These are phyloP conservation scores for Hypoxylon sp. DNA, from an alignment of 2,329 filamentous ascomycete genomes.

Conservation along the genomic window DNA sequence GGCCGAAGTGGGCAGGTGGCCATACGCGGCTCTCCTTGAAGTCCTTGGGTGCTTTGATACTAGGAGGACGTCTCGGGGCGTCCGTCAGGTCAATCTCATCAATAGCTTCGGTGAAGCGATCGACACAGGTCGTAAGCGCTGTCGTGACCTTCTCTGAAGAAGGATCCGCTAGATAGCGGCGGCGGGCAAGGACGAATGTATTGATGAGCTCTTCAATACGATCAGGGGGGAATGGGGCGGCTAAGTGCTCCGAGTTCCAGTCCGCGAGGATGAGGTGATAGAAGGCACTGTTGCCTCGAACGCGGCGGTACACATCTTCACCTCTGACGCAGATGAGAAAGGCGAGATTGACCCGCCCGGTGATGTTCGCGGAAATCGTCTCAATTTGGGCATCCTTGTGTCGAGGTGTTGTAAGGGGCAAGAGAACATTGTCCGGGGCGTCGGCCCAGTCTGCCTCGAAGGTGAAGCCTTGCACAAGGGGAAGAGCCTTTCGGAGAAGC, in stretches of 20 bases:
- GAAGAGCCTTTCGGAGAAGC: constrained; percentile 3
- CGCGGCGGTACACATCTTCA: constrained; percentile 42
- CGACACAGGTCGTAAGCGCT: constrained; percentile 16
- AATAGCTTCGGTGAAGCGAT: constrained; percentile 23
- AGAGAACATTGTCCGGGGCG: constrained; percentile 6
- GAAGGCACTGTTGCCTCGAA: constrained; percentile 35
- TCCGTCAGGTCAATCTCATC: constrained; percentile 18
- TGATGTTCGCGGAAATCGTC: not conserved
- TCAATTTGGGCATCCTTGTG: not conserved
- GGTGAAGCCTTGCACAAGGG: constrained; percentile 11
- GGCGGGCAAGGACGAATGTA: constrained; percentile 34
- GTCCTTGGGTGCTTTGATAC: constrained; percentile 7
- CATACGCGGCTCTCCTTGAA: constrained; percentile 10
- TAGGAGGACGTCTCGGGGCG: not conserved
- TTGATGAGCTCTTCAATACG: constrained; percentile 25
- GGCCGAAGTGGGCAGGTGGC: constrained; percentile 35
- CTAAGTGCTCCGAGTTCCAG: constrained; percentile 30
- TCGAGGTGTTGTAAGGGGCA: constrained; percentile 1
- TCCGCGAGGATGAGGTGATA: constrained; percentile 41
- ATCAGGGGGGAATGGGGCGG: constrained; percentile 13
- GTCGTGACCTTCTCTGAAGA: not conserved
- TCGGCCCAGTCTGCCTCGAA: constrained; percentile 20
- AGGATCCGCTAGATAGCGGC: constrained; percentile 13
- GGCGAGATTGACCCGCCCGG: not conserved
- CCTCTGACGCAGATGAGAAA: constrained; percentile 24